Evolutionary conservation across 2,329 filamentous ascomycete species (phyloP).

Genomic region (Pestalotiopsis fici): DNA sequence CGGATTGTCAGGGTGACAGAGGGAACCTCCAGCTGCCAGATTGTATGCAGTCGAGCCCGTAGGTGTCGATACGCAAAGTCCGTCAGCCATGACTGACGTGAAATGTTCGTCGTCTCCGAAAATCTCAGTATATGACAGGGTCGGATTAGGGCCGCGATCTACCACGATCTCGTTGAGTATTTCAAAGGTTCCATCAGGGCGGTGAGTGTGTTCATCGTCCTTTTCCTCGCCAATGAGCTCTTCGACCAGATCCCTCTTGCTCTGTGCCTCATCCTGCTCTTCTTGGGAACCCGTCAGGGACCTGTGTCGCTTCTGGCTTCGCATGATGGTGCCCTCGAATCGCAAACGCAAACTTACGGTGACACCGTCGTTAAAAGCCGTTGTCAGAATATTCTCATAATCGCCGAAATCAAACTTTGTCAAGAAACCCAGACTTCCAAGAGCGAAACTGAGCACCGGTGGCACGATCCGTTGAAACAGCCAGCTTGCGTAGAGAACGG

Average conservation of each 20-base stretch:
- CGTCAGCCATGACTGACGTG: constrained; percentile 90
- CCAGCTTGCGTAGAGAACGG: constrained; percentile 94
- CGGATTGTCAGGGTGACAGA: constrained; percentile 95
- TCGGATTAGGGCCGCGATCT: constrained; percentile 90
- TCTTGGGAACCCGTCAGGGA: constrained; percentile 19
- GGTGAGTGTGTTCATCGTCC: constrained; percentile 83
- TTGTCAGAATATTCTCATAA: constrained; percentile 68
- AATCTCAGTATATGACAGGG: constrained; percentile 88
- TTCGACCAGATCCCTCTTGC: constrained; percentile 73
- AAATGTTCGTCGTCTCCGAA: constrained; percentile 96
- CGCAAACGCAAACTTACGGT: constrained; percentile 84
- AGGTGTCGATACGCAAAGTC: constrained; percentile 89
- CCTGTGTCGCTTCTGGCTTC: constrained; percentile 58
- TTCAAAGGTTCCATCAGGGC: constrained; percentile 80
- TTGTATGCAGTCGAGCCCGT: constrained; percentile 97
- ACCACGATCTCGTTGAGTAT: constrained; percentile 98
- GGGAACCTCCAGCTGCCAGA: constrained; percentile 88
- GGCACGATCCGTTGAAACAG: constrained; percentile 94
- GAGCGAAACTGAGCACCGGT: constrained; percentile 85
- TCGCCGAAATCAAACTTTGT: constrained; percentile 93
- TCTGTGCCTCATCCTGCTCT: constrained; percentile 38
- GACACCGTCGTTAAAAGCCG: constrained; percentile 79
- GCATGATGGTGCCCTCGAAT: constrained; percentile 94
- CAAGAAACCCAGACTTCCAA: constrained; percentile 91
- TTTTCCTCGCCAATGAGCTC: constrained; percentile 86